Percentiles rank a stretch among this genome's conserved stretches.
These are phyloP conservation scores for Gypsophila paniculata DNA, from an alignment of 179 eudicot species.

Conservation along the genomic window DNA sequence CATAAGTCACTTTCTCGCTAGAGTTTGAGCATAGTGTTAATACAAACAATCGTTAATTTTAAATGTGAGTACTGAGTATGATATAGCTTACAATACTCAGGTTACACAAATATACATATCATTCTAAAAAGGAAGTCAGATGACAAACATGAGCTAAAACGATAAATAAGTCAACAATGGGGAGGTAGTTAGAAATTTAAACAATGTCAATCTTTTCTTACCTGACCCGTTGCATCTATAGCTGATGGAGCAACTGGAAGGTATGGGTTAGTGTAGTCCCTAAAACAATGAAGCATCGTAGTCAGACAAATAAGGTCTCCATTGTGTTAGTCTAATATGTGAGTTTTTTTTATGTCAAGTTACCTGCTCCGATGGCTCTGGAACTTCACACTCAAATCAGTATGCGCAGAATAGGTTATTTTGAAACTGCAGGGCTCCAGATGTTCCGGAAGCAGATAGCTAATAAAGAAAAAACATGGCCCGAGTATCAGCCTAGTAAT, in stretches of 20 bases:
- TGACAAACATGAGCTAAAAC: background rate
- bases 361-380: constrained; percentile 98
- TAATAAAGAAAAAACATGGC: constrained; percentile 33
- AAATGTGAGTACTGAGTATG: background rate
- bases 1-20: background rate
- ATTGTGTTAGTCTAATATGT: background rate
- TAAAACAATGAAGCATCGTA: constrained; percentile 27
- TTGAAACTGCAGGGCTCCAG: constrained; percentile 70
- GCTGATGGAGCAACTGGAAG: constrained; percentile 98
- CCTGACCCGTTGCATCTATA: constrained; percentile 89
- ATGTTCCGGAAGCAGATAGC: constrained; percentile 87
- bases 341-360: background rate
- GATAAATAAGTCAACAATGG: background rate
- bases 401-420: constrained; percentile 91
- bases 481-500: constrained; percentile 12
- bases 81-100: background rate
- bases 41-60: constrained; percentile 4
- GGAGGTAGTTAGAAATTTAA: background rate
- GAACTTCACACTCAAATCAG: constrained; percentile 90
- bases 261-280: constrained; percentile 93
- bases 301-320: constrained; percentile 11
- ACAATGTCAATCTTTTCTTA: constrained; percentile 23
- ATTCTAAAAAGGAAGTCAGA: background rate
- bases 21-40: background rate
- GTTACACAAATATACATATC: background rate